phyloP scores from a whole-genome alignment of 2,329 filamentous ascomycete genomes.

The Mycosphaerella arachidis region DNA sequence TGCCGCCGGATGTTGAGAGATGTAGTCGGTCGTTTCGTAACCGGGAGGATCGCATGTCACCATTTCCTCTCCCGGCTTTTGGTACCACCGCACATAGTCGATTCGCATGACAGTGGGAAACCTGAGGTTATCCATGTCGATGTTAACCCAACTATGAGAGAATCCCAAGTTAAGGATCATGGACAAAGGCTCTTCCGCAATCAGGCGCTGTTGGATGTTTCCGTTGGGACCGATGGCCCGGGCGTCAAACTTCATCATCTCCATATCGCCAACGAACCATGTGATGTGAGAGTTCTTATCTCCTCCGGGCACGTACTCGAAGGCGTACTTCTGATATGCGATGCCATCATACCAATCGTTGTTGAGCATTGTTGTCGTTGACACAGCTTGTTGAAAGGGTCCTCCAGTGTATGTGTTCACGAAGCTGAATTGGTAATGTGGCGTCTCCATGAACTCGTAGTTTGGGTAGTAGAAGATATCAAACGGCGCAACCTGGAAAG shows the following conservation, averaged over 20 bases:
- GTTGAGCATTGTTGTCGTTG: constrained; percentile 52
- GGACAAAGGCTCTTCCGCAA: constrained; percentile 52
- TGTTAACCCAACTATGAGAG: constrained; percentile 47
- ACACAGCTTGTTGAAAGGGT: constrained; percentile 54
- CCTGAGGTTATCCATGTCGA: constrained; percentile 42
- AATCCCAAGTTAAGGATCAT: constrained; percentile 52
- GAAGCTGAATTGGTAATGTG: constrained; percentile 44
- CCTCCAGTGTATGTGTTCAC: constrained; percentile 53
- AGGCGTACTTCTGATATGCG: constrained; percentile 53
- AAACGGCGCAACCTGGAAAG: constrained; percentile 48
- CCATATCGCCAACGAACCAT: constrained; percentile 51
- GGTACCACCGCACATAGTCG: constrained; percentile 54
- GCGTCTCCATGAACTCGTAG: constrained; percentile 49
- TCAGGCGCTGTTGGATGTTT: constrained; percentile 46
- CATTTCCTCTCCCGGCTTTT: constrained; percentile 42
- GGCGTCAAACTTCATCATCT: constrained; percentile 50
- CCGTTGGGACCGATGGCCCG: constrained; percentile 51
- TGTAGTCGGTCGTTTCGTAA: constrained; percentile 50
- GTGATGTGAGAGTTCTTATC: constrained; percentile 44
- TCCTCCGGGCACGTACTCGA: constrained; percentile 51
- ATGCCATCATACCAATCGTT: constrained; percentile 53
- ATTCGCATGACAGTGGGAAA: constrained; percentile 52
- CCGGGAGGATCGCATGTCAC: constrained; percentile 54
- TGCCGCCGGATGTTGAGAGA: constrained; percentile 44
- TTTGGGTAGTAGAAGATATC: constrained; percentile 51